phyloP scores from a whole-genome alignment of 768 basidiomycete genomes.

The Auriscalpium vulgare region DNA sequence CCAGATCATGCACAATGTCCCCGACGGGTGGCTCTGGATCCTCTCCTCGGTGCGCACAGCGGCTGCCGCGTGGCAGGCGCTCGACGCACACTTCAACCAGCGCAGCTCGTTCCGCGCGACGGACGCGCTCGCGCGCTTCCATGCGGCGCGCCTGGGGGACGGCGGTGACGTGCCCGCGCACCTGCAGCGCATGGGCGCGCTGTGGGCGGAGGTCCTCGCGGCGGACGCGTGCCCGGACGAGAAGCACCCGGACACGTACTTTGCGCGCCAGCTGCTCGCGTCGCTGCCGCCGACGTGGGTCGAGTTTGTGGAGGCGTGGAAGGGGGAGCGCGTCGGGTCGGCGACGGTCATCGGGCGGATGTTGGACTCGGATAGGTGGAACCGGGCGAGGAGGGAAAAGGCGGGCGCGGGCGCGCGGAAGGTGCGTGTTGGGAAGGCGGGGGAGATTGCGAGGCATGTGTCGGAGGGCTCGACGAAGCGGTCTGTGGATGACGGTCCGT shows the following conservation, averaged over 20 bases:
- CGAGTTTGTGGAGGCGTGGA: not conserved
- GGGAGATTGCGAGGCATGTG: not conserved
- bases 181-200: slow-evolving; percentile 9
- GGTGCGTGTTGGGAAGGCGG: not conserved
- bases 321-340: not conserved
- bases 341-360: not conserved
- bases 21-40: slow-evolving; percentile 6
- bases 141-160: not conserved
- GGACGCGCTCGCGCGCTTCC: slow-evolving; percentile 7
- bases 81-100: slow-evolving; percentile 6
- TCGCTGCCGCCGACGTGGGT: not conserved
- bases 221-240: not conserved
- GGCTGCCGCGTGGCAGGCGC: slow-evolving; percentile 2
- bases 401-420: not conserved
- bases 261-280: not conserved
- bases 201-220: slow-evolving; percentile 9
- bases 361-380: not conserved
- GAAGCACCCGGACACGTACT: slow-evolving; percentile 3
- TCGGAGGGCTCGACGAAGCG: no score
- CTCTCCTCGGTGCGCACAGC: not conserved
- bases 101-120: slow-evolving; percentile 6
- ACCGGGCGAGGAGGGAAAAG: not conserved
- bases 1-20: slow-evolving; percentile 6
- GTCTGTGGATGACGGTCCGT: no score
- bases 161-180: slow-evolving; percentile 7